These are phyloP conservation scores for Fusarium secorum DNA, from an alignment of 2,329 filamentous ascomycete species.

Conservation along the genomic window DNA sequence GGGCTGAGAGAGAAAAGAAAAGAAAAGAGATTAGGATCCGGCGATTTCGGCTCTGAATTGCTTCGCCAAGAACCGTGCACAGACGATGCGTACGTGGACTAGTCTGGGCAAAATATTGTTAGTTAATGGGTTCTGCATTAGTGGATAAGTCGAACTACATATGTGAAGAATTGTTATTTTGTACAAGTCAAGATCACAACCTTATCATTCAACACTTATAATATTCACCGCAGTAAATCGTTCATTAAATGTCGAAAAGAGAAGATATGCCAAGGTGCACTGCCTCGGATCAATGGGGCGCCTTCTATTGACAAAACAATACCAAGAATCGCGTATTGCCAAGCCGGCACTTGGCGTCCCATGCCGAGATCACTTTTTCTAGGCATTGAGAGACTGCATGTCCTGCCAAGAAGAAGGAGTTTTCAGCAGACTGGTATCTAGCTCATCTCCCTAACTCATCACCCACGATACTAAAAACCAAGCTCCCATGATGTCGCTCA, in stretches of 20 bases:
- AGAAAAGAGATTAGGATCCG: neutral
- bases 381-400: neutral
- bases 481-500: too few species aligned
- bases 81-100: conserved; percentile 12
- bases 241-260: rapidly evolving
- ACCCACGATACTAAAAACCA: too few species aligned
- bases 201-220: neutral
- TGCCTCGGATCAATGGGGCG: neutral
- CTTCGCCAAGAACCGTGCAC: conserved; percentile 18
- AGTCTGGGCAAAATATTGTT: neutral
- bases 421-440: rapidly evolving
- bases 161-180: neutral
- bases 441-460: too few species aligned
- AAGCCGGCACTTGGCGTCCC: conserved; percentile 8
- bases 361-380: conserved; percentile 5
- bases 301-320: neutral
- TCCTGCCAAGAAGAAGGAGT: too few species aligned
- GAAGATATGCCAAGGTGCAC: neutral
- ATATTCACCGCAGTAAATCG: rapidly evolving
- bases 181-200: rapidly evolving
- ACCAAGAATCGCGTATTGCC: conserved; percentile 1
- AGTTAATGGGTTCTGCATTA: rapidly evolving
- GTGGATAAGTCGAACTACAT: neutral
- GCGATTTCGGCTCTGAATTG: conserved; percentile 17
- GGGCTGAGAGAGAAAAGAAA: neutral